Conservation (phyloP, 257 asterid species). For the Perilla frutescens region DNA sequence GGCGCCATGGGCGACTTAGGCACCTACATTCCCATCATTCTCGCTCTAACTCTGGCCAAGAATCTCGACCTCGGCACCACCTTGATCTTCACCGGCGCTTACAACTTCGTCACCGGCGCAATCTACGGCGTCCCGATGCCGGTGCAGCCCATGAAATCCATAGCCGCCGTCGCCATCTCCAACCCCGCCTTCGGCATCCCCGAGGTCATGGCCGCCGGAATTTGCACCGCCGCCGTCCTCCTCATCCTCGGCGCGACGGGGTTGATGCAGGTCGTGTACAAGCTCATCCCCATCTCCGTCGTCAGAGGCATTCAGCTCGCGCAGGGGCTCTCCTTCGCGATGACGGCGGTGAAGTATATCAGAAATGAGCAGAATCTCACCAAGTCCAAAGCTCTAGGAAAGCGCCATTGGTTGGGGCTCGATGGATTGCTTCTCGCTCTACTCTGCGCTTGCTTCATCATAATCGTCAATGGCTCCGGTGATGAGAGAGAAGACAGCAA, state of each 20-base stretch:
- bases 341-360: conserved; percentile 75
- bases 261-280: conserved; percentile 66
- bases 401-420: conserved; percentile 74
- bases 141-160: conserved; percentile 86
- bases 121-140: conserved; percentile 86
- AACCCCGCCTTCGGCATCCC: conserved; percentile 61
- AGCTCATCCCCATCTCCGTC: conserved; percentile 64
- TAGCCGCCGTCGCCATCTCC: conserved; percentile 82
- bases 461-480: conserved; percentile 62
- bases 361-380: conserved; percentile 57
- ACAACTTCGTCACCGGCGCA: conserved; percentile 68
- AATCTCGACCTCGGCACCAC: conserved; percentile 80
- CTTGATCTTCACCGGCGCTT: conserved; percentile 70
- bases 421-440: conserved; percentile 76
- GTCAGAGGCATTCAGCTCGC: conserved; percentile 87
- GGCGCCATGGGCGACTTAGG: conserved; percentile 95
- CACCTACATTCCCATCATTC: conserved; percentile 69
- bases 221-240: conserved; percentile 65
- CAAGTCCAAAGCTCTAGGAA: conserved; percentile 55
- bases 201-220: conserved; percentile 86
- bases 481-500: conserved; percentile 38
- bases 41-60: conserved; percentile 70
- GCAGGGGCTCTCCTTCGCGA: conserved; percentile 77
- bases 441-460: conserved; percentile 61
- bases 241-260: conserved; percentile 64